A percentile compares a stretch with the other conserved stretches of the same genome.
Conservation (phyloP, 768 basidiomycete genomes). For the Rhizopogon rudus region DNA sequence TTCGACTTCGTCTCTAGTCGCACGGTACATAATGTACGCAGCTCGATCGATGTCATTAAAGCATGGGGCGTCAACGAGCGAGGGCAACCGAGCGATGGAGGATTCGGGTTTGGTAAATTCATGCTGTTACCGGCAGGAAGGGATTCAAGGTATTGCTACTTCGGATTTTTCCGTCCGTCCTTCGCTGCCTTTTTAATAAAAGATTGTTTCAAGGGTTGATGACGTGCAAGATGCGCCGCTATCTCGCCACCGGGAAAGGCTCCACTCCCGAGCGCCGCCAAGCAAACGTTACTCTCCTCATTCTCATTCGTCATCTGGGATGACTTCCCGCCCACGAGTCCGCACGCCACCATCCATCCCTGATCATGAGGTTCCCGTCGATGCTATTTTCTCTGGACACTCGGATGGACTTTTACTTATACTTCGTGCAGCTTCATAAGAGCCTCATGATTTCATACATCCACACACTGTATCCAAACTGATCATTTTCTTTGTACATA, state of each 20-base stretch:
- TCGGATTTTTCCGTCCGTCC: not conserved
- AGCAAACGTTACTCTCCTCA: conserved; percentile 5
- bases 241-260: conserved; percentile 26
- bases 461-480: not conserved
- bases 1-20: conserved; percentile 67
- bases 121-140: conserved; percentile 50
- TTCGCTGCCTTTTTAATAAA: not conserved
- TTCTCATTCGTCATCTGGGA: conserved; percentile 1
- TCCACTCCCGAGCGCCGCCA: conserved; percentile 10
- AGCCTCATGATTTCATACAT: not conserved
- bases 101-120: conserved; percentile 80
- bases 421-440: conserved; percentile 43
- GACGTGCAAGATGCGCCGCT: conserved; percentile 20
- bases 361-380: conserved; percentile 47
- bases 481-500: not conserved
- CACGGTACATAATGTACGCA: conserved; percentile 62
- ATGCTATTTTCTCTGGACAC: conserved; percentile 82
- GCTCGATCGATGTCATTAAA: conserved; percentile 76
- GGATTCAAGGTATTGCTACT: conserved; percentile 42
- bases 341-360: conserved; percentile 2
- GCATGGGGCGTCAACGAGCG: conserved; percentile 83
- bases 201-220: conserved; percentile 16
- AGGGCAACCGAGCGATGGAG: conserved; percentile 79
- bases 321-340: conserved; percentile 7
- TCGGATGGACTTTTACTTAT: conserved; percentile 84